phyloP scores from a whole-genome alignment of 495 filamentous ascomycete species.

The Penicillium lagena region DNA sequence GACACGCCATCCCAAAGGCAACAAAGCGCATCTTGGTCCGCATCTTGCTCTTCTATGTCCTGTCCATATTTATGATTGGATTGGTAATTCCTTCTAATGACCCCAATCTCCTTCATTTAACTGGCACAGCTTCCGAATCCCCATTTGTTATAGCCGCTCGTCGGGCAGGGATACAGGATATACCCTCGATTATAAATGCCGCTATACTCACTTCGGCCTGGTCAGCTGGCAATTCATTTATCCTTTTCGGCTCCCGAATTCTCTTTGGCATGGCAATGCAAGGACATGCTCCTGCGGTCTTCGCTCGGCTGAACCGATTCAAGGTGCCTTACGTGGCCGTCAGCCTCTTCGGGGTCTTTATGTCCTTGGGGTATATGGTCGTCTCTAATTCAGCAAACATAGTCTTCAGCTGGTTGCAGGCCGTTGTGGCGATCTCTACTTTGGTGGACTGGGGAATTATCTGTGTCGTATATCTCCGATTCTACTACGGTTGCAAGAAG shows the following conservation, averaged over 20 bases:
- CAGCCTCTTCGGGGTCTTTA: slow-evolving; percentile 35
- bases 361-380: slow-evolving; percentile 48
- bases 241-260: slow-evolving; percentile 33
- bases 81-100: slow-evolving; percentile 42
- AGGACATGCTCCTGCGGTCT: slow-evolving; percentile 26
- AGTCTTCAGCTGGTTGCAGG: slow-evolving; percentile 51
- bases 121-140: slow-evolving; percentile 28
- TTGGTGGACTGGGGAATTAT: slow-evolving; percentile 48
- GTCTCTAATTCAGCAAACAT: slow-evolving; percentile 39
- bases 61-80: slow-evolving; percentile 29
- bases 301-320: slow-evolving; percentile 48
- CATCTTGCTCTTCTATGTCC: slow-evolving; percentile 29
- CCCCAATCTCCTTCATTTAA: slow-evolving; percentile 29
- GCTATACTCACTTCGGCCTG: slow-evolving; percentile 33
- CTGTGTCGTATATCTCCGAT: slow-evolving; percentile 45
- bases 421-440: slow-evolving; percentile 40
- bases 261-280: slow-evolving; percentile 31
- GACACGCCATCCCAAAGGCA: slow-evolving; percentile 24
- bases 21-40: slow-evolving; percentile 24
- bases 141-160: slow-evolving; percentile 45
- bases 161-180: slow-evolving; percentile 18
- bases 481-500: slow-evolving; percentile 36
- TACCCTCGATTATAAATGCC: slow-evolving; percentile 44
- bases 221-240: slow-evolving; percentile 31
- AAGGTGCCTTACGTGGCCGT: slow-evolving; percentile 50